Conservation (phyloP, 23 red algal species). For the Pyropia haitanensis region DNA sequence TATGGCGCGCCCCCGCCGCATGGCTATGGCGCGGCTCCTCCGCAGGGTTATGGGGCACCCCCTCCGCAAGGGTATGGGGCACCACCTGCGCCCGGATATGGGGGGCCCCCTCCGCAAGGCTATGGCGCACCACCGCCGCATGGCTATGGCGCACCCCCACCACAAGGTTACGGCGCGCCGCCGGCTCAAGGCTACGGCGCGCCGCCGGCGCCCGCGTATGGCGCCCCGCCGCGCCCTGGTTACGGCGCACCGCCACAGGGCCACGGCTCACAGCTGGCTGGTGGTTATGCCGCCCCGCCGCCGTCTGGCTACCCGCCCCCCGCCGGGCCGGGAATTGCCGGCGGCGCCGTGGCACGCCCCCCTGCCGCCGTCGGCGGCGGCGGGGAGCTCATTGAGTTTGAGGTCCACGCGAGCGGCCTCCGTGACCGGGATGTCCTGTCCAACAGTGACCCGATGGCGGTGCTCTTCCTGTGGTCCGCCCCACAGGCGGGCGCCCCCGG, state of each 20-base stretch:
- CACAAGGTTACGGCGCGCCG: neutral
- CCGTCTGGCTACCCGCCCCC: neutral
- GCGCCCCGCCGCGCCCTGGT: neutral
- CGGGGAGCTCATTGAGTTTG: slow-evolving; percentile 19
- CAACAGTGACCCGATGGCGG: slow-evolving; percentile 29
- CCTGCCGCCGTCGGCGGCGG: neutral
- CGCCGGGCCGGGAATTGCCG: neutral
- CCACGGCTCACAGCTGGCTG: neutral
- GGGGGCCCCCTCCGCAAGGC: neutral
- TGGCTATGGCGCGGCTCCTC: neutral
- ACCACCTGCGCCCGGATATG: neutral
- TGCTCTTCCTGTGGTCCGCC: neutral
- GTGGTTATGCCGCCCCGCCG: neutral
- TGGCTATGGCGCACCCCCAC: neutral
- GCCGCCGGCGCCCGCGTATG: neutral
- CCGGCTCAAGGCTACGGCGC: neutral
- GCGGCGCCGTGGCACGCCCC: neutral
- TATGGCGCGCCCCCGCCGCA: neutral
- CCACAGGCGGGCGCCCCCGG: neutral
- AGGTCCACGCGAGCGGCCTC: slow-evolving; percentile 31
- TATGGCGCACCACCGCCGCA: neutral
- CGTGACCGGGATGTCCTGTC: slow-evolving; percentile 34
- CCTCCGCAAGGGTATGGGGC: neutral
- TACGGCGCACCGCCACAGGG: neutral
- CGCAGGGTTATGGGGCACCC: neutral